Conservation (phyloP, 169 alveolate genomes). For the Eimeria praecox region DNA sequence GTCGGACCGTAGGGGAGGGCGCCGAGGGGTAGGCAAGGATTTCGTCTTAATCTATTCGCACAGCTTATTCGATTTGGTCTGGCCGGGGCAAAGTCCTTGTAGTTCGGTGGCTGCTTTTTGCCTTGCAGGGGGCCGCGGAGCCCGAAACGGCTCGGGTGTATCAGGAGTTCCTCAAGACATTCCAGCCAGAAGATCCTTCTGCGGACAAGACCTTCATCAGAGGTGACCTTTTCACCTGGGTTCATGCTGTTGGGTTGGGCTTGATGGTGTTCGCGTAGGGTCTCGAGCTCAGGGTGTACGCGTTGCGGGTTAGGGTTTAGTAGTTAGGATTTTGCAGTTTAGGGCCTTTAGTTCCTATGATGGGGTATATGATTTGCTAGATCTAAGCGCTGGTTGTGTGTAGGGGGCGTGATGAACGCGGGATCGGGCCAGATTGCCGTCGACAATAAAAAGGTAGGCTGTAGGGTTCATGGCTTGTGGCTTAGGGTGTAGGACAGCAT, state of each 20-base stretch:
- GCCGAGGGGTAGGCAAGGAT: slow-evolving; percentile 37
- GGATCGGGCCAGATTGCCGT: slow-evolving; percentile 64
- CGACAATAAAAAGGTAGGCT: slow-evolving; percentile 62
- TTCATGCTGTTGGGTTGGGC: not conserved
- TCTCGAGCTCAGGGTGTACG: not conserved
- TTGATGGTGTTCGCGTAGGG: not conserved
- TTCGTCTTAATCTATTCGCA: not conserved
- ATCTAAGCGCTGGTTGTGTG: not conserved
- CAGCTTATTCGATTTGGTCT: not conserved
- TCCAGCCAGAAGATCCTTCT: slow-evolving; percentile 70
- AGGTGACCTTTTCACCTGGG: slow-evolving; percentile 14
- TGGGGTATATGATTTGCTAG: not conserved
- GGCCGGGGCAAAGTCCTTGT: not conserved
- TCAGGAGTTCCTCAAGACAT: slow-evolving; percentile 76
- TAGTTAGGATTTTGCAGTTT: not conserved
- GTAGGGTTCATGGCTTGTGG: not conserved
- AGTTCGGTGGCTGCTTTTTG: not conserved
- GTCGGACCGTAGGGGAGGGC: slow-evolving; percentile 72
- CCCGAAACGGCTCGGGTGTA: slow-evolving; percentile 68
- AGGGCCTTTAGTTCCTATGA: not conserved
- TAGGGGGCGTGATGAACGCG: slow-evolving; percentile 67
- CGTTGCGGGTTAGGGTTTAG: not conserved
- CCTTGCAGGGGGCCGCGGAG: slow-evolving; percentile 47
- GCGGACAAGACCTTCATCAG: slow-evolving; percentile 72
- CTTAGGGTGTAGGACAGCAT: not conserved